Base-by-base conservation (phyloP, 805 yeast species). In the Komagataella pastoris region DNA sequence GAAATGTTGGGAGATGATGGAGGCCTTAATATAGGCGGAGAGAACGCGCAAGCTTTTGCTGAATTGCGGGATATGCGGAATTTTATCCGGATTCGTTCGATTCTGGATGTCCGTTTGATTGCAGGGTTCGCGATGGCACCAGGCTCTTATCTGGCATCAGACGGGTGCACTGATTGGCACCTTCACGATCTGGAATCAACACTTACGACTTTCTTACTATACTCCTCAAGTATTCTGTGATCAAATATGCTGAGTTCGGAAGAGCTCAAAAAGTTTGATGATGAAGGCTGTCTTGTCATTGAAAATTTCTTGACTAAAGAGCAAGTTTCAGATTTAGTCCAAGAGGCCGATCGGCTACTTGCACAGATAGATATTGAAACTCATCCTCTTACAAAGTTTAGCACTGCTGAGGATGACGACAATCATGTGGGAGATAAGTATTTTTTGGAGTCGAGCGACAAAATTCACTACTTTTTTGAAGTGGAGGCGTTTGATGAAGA, bases 351-450 rank as follows among this genome's bases (percentile, higher is more conserved):
- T 12, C 51, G 62, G 17, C 65, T 85, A 24, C 68, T 83, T 48
- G 56, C 60, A 0, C 66, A 71, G 6, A 72, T 85, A 49, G 82
- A 82, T 56, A 57, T 81, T 6, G 57, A 66, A 2, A 65, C 65
- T 6, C 93, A 86, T 58, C 91, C 95, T 14, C 60, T 76, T 61
- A 85, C 90, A 8, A 77, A 74, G 61, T 85, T 85, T 70, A 78
- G 80, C 44, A 85, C 93, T 1, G 62, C 63, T 1, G 65, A 63
- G 24, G 71, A 72, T 23, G 75, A 70, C 12, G 72, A 68, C 3
- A 74, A 75, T 46, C 90, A 85, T 60, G 73, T 85, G 47, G 90
- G 91, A 1, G 90, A 86, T 63, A 71, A 76, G 12, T 85, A 86
- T 62, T 85, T 85, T 61, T 64, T 86, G 24, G 72, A 76, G 21